phyloP scores from a whole-genome alignment of 2,329 filamentous ascomycete genomes.

The Elsinoe perseae region DNA sequence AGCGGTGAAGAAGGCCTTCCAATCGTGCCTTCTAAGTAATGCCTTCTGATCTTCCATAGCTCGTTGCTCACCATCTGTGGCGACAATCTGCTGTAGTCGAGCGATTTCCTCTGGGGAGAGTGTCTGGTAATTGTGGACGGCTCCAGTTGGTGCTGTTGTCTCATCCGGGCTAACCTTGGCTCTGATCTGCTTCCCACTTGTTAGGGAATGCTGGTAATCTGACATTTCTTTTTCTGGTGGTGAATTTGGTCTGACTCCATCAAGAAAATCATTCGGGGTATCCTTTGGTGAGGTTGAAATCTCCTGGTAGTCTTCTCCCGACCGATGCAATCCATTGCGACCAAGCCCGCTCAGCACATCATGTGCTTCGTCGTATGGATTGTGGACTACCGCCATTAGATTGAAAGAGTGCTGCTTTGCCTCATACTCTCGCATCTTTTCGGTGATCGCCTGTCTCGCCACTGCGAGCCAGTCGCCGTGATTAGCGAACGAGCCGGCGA shows the following conservation, averaged over 20 bases:
- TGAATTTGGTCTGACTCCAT: no score
- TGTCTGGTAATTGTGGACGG: no score
- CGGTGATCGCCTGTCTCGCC: constrained; percentile 56
- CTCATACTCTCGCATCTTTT: constrained; percentile 59
- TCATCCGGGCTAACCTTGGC: no score
- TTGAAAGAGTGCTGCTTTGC: constrained; percentile 65
- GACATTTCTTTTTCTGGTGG: no score
- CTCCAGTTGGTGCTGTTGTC: no score
- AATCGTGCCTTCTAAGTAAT: neutral
- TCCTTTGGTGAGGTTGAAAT: no score
- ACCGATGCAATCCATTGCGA: no score
- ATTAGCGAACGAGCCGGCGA: constrained; percentile 47
- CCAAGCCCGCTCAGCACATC: constrained; percentile 27
- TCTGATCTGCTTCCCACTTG: no score
- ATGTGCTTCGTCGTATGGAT: constrained; percentile 48
- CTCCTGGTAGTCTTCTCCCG: no score
- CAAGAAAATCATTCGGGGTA: no score
- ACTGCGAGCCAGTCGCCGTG: constrained; percentile 58
- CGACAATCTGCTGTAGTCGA: neutral
- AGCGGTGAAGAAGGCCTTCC: neutral
- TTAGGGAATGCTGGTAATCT: no score
- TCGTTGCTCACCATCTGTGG: neutral
- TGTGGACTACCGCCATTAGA: constrained; percentile 65
- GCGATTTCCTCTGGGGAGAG: neutral
- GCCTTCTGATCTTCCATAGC: neutral